Percentiles rank a stretch among this genome's conserved stretches.
These are phyloP conservation scores for Astrephomene gubernaculifera DNA, from an alignment of 139 green algal genomes.

Conservation along the genomic window DNA sequence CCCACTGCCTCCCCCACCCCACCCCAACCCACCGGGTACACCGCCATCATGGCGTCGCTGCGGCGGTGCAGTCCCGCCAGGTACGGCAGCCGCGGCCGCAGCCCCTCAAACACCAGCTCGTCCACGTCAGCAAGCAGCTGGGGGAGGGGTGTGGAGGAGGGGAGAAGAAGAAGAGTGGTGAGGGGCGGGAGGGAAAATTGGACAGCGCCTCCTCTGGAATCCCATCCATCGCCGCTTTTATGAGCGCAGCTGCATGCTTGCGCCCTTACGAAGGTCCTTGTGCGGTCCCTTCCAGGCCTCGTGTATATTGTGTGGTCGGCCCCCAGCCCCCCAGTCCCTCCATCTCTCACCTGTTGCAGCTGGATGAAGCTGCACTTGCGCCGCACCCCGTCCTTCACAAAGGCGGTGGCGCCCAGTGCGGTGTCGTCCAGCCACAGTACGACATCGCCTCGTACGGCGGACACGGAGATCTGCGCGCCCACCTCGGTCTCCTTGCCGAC, in stretches of 20 bases:
- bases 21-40: constrained; percentile 52
- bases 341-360: constrained; percentile 37
- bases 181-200: no score
- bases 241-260: no score
- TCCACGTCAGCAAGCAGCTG: constrained; percentile 59
- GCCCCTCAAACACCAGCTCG: constrained; percentile 54
- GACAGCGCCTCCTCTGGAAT: no score
- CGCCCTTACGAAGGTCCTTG: no score
- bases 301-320: no score
- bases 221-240: no score
- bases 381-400: constrained; percentile 55
- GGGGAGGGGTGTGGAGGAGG: not conserved
- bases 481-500: constrained; percentile 61
- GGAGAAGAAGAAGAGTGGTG: no score
- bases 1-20: not conserved
- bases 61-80: constrained; percentile 43
- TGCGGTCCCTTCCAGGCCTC: no score
- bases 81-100: constrained; percentile 40
- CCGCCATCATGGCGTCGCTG: constrained; percentile 58
- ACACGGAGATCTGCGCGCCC: constrained; percentile 59
- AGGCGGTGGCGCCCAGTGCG: constrained; percentile 54
- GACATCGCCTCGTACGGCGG: constrained; percentile 51
- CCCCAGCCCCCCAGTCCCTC: not conserved
- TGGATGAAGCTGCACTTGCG: constrained; percentile 48
- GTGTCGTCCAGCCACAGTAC: constrained; percentile 57